phyloP scores from a whole-genome alignment of 139 green algal genomes.

The Pycnococcus provasolii region DNA sequence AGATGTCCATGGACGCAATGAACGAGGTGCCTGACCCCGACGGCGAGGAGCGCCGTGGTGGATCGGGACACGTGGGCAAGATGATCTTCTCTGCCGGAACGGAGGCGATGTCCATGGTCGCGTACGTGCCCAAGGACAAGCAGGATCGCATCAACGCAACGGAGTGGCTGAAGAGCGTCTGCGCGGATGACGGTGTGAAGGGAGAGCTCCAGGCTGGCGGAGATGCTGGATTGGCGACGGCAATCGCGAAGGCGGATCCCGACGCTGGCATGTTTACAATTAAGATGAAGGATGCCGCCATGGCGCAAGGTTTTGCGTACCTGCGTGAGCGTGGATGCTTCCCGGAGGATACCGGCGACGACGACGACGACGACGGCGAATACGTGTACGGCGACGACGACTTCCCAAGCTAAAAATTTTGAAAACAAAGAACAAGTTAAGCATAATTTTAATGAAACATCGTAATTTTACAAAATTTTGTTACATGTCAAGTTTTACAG shows the following conservation, averaged over 20 bases:
- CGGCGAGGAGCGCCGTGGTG: slow-evolving; percentile 21
- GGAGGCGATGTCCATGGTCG: slow-evolving; percentile 13
- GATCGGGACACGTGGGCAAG: slow-evolving; percentile 25
- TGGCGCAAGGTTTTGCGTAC: slow-evolving; percentile 4
- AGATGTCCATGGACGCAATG: slow-evolving; percentile 25
- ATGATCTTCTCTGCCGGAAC: slow-evolving; percentile 16
- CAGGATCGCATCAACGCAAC: slow-evolving; percentile 22
- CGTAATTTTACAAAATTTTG: too few species aligned
- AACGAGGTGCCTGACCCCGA: slow-evolving; percentile 24
- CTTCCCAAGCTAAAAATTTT: too few species aligned
- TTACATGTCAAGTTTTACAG: too few species aligned
- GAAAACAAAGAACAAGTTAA: too few species aligned
- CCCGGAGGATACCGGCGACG: slow-evolving; percentile 5
- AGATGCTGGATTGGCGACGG: too few species aligned
- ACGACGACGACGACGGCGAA: neutral
- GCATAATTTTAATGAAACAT: too few species aligned
- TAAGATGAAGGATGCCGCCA: slow-evolving; percentile 25
- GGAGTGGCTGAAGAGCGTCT: slow-evolving; percentile 20
- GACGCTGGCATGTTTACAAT: slow-evolving; percentile 5
- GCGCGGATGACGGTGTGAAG: neutral
- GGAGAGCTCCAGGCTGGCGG: too few species aligned
- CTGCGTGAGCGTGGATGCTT: slow-evolving; percentile 11
- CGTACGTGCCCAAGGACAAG: slow-evolving; percentile 15
- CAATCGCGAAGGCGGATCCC: too few species aligned
- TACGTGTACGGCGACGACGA: too few species aligned